Evolutionary conservation across 2,329 filamentous ascomycete genomes (phyloP).

Genomic region (Apiospora kogelbergensis): DNA sequence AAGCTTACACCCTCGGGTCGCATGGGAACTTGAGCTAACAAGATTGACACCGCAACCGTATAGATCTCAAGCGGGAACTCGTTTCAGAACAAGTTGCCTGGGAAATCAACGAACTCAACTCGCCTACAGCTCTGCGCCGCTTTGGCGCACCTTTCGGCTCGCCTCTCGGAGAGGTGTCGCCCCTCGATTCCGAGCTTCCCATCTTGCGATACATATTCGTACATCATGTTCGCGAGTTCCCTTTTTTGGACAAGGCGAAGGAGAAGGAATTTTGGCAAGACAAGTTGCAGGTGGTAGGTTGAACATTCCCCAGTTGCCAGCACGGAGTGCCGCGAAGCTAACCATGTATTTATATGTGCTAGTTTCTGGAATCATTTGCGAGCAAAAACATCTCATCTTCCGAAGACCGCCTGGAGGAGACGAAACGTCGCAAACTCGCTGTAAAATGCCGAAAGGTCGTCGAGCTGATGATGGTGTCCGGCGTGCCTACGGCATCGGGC

Average conservation of each 20-base stretch:
- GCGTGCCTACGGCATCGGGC: conserved; percentile 89
- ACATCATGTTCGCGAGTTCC: conserved; percentile 95
- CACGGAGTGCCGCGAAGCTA: conserved; percentile 11
- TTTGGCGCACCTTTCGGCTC: conserved; percentile 96
- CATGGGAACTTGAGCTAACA: neutral
- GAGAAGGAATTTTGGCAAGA: conserved; percentile 99
- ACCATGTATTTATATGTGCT: neutral
- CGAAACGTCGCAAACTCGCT: conserved; percentile 89
- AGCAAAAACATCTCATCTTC: conserved; percentile 97
- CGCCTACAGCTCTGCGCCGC: conserved; percentile 87
- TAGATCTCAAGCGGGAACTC: conserved; percentile 94
- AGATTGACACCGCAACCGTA: neutral
- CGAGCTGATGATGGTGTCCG: conserved; percentile 99
- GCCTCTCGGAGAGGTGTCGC: conserved; percentile 87
- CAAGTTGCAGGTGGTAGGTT: conserved; percentile 85
- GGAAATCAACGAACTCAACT: conserved; percentile 92
- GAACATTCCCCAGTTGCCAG: neutral
- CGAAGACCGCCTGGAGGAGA: conserved; percentile 93
- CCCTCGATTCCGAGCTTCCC: conserved; percentile 89
- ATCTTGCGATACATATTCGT: conserved; percentile 97
- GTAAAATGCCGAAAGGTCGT: conserved; percentile 93
- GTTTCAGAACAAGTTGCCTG: conserved; percentile 84
- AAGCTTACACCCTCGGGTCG: neutral
- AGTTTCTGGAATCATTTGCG: conserved; percentile 97
- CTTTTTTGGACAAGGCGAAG: conserved; percentile 91